Conservation (phyloP, 78 protist species). For the Planoprotostelium fungivorum region DNA sequence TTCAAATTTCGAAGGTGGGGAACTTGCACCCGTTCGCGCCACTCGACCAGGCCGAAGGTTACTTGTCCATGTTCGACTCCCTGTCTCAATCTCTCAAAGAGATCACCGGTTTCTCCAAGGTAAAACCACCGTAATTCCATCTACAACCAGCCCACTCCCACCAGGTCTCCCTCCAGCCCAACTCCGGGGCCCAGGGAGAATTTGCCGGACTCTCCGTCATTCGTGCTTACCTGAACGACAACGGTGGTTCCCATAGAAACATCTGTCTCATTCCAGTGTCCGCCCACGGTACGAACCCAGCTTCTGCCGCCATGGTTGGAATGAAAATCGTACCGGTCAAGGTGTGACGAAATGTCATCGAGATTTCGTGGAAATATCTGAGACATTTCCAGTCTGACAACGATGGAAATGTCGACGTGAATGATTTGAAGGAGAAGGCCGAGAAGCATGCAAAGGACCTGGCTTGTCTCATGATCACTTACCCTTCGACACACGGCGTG, state of each 20-base stretch:
- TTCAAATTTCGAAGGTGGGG: not conserved
- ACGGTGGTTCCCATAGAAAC: conserved; percentile 80
- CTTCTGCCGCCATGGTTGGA: conserved; percentile 89
- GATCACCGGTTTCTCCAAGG: conserved; percentile 86
- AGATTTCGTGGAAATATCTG: conserved; percentile 32
- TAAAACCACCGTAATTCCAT: not conserved
- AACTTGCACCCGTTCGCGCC: conserved; percentile 96
- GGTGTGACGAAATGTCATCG: not conserved
- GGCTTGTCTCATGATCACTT: conserved; percentile 91
- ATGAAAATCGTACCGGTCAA: conserved; percentile 56
- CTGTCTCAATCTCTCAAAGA: conserved; percentile 45
- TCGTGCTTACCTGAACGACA: conserved; percentile 73
- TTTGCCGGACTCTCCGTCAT: conserved; percentile 93
- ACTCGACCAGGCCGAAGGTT: conserved; percentile 71
- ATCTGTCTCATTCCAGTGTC: conserved; percentile 95
- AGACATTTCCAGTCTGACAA: conserved; percentile 62
- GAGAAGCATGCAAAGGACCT: conserved; percentile 81
- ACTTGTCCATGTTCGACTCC: conserved; percentile 49
- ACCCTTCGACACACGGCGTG: conserved; percentile 98
- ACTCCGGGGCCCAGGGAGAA: conserved; percentile 97
- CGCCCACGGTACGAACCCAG: conserved; percentile 99
- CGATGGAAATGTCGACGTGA: conserved; percentile 84
- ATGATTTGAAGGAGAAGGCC: conserved; percentile 64
- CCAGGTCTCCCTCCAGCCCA: conserved; percentile 84
- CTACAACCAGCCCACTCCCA: not conserved